phyloP scores from a whole-genome alignment of 306 rosid genomes.

The barrel medic (Medicago truncatula) region MtrunA17r5.0-ANR NC_053049.1:20694001-20694500 shows the following conservation, averaged over 20 bases:
- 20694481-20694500: slow-evolving; percentile 20
- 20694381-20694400: too few relatives aligned
- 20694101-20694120: too few relatives aligned
- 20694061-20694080: too few relatives aligned
- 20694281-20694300: not conserved
- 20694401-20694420: slow-evolving; percentile 14
- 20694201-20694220: not conserved
- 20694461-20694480: slow-evolving; percentile 24
- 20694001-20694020: too few relatives aligned
- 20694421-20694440: slow-evolving; percentile 8
- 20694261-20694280: not conserved
- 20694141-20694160: too few relatives aligned
- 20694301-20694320: not conserved
- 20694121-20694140: too few relatives aligned
- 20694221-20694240: not conserved
- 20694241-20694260: not conserved
- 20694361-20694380: too few relatives aligned
- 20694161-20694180: not conserved
- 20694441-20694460: slow-evolving; percentile 12
- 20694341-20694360: slow-evolving; percentile 22
- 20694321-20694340: not conserved
- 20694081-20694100: too few relatives aligned
- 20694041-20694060: too few relatives aligned
- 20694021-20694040: too few relatives aligned
- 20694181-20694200: not conserved